Conservation (phyloP, 768 basidiomycete genomes). For the Tulasnella sp. region DNA sequence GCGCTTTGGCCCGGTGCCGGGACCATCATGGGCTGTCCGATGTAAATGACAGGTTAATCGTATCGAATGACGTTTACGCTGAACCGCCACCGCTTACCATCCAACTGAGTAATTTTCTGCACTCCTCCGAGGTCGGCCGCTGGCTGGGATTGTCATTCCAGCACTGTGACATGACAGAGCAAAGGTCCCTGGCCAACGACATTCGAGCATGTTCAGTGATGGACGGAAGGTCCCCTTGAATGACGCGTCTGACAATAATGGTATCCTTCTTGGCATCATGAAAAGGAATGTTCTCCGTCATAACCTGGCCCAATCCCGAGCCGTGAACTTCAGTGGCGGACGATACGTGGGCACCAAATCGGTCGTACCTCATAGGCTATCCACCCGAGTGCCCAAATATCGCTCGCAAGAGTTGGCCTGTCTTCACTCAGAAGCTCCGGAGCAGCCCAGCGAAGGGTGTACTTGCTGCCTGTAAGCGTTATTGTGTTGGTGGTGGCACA, state of each 20-base stretch:
- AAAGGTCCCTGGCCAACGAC: background rate
- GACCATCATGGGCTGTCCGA: no score
- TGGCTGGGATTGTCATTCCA: background rate
- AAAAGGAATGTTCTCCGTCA: background rate
- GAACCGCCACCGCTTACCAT: background rate
- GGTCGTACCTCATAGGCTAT: background rate
- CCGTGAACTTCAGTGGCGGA: background rate
- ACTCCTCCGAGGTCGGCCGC: background rate
- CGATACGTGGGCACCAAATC: background rate
- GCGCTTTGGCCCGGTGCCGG: no score
- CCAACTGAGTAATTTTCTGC: background rate
- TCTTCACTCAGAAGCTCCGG: background rate
- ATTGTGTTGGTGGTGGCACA: background rate
- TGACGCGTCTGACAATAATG: background rate
- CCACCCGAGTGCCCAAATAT: background rate
- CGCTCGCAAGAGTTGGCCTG: background rate
- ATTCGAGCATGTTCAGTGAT: background rate
- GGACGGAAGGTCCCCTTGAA: background rate
- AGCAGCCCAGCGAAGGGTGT: background rate
- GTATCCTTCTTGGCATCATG: background rate
- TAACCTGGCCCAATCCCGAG: background rate
- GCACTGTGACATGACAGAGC: background rate
- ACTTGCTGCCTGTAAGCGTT: background rate
- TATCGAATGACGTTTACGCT: no score
- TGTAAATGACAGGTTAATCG: no score